Conservation (phyloP, 2,329 filamentous ascomycete species). For the Curvularia sp. region DNA sequence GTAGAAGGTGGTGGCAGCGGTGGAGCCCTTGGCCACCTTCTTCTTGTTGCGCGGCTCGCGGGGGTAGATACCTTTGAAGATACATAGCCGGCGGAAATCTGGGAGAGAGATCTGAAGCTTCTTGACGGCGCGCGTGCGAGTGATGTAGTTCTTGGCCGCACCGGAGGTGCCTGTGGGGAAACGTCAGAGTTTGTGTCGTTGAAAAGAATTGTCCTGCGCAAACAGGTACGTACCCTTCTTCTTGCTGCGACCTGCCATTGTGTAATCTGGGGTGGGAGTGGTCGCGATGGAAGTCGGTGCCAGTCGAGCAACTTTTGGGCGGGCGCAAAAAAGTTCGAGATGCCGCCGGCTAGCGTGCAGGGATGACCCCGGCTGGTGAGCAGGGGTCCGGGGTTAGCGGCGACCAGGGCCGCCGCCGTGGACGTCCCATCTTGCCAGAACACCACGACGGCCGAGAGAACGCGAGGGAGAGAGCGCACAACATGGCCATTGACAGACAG, state of each 20-base stretch:
- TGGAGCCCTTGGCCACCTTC: slow-evolving; percentile 92
- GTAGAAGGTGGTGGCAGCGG: slow-evolving; percentile 89
- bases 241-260: slow-evolving; percentile 49
- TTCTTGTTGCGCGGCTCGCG: slow-evolving; percentile 96
- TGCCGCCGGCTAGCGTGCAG: slow-evolving; percentile 29
- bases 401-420: slow-evolving; percentile 24
- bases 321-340: slow-evolving; percentile 44
- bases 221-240: slow-evolving; percentile 67
- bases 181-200: slow-evolving; percentile 23
- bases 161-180: slow-evolving; percentile 72
- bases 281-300: slow-evolving; percentile 13
- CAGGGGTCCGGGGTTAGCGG: slow-evolving; percentile 28
- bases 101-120: slow-evolving; percentile 97
- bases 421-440: slow-evolving; percentile 13
- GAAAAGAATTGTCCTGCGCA: neutral
- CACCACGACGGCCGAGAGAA: slow-evolving; percentile 5
- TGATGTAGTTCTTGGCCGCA: slow-evolving; percentile 98
- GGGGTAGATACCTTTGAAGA: slow-evolving; percentile 99
- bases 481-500: slow-evolving; percentile 55
- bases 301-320: slow-evolving; percentile 19
- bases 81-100: slow-evolving; percentile 97
- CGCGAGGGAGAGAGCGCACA: slow-evolving; percentile 2
- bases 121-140: slow-evolving; percentile 92
- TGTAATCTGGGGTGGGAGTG: slow-evolving; percentile 7
- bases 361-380: slow-evolving; percentile 20